Conservation (phyloP, 2,329 filamentous ascomycete genomes). For the Fusarium lateritium region DNA sequence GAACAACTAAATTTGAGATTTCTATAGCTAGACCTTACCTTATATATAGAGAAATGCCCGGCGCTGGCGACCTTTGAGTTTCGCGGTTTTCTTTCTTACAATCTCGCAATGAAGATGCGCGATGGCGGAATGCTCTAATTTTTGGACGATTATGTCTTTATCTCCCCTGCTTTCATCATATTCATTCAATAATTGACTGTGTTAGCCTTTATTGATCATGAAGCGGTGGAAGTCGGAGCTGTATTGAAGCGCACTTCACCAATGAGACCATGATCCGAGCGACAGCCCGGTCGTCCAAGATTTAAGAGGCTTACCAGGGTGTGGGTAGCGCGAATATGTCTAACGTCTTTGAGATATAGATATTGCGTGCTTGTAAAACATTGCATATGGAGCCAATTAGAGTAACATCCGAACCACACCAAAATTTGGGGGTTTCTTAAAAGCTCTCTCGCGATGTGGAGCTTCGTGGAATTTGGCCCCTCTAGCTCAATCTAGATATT, state of each 20-base stretch:
- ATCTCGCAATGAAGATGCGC: constrained; percentile 2
- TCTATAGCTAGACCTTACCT: not conserved
- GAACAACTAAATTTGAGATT: not conserved
- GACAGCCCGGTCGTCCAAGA: not conserved
- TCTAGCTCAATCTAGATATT: too few species aligned
- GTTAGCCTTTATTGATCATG: not conserved
- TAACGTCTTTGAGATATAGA: constrained; percentile 1
- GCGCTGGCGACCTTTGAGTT: too few species aligned
- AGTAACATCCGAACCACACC: constrained; percentile 9
- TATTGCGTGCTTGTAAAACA: constrained; percentile 13
- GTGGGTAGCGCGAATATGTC: not conserved
- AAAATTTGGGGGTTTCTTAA: not conserved
- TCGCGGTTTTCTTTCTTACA: not conserved
- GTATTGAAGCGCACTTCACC: not conserved
- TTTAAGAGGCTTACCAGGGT: not conserved
- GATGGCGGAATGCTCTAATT: not conserved
- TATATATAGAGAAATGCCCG: not conserved
- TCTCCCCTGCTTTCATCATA: not conserved
- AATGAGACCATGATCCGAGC: constrained; percentile 13
- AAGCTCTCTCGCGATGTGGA: not conserved
- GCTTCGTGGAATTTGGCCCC: too few species aligned
- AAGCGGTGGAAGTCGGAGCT: not conserved
- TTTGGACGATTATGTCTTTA: not conserved
- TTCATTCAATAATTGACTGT: not conserved
- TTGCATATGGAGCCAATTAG: not conserved